Evolutionary conservation across 805 yeast genomes (phyloP).

Genomic region (Citeromyces matritensis): DNA sequence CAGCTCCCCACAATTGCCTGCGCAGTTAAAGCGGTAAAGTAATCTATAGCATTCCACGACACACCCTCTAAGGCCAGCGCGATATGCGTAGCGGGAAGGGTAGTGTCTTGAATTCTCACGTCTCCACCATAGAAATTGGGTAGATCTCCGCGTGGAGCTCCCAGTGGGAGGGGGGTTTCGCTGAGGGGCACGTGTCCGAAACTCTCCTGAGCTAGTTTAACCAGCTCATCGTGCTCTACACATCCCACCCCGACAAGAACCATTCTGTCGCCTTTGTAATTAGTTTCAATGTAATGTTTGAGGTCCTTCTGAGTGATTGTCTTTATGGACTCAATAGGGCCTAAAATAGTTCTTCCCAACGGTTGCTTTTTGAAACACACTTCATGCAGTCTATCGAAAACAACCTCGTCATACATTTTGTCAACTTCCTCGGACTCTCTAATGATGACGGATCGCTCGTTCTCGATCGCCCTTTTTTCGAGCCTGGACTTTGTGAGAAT

Average conservation of each 20-base stretch:
- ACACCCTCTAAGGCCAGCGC: slow-evolving; percentile 97
- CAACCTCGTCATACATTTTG: slow-evolving; percentile 96
- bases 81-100: slow-evolving; percentile 79
- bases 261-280: slow-evolving; percentile 95
- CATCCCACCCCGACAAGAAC: slow-evolving; percentile 96
- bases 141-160: slow-evolving; percentile 54
- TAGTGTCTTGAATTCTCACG: slow-evolving; percentile 64
- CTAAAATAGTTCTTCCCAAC: slow-evolving; percentile 89
- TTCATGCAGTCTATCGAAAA: slow-evolving; percentile 91
- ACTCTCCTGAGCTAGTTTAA: slow-evolving; percentile 54
- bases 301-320: slow-evolving; percentile 68
- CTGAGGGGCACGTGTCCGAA: slow-evolving; percentile 58
- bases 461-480: slow-evolving; percentile 76
- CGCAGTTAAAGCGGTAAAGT: slow-evolving; percentile 87
- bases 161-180: slow-evolving; percentile 46
- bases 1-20: slow-evolving; percentile 96
- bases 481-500: slow-evolving; percentile 76
- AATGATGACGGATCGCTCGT: slow-evolving; percentile 90
- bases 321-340: slow-evolving; percentile 81
- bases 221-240: slow-evolving; percentile 77
- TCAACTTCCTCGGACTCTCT: slow-evolving; percentile 97
- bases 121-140: slow-evolving; percentile 83
- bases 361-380: slow-evolving; percentile 85
- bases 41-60: slow-evolving; percentile 92
- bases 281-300: slow-evolving; percentile 62